Conservation (phyloP, 768 basidiomycete genomes). For the Hirschioporus abietinus region DNA sequence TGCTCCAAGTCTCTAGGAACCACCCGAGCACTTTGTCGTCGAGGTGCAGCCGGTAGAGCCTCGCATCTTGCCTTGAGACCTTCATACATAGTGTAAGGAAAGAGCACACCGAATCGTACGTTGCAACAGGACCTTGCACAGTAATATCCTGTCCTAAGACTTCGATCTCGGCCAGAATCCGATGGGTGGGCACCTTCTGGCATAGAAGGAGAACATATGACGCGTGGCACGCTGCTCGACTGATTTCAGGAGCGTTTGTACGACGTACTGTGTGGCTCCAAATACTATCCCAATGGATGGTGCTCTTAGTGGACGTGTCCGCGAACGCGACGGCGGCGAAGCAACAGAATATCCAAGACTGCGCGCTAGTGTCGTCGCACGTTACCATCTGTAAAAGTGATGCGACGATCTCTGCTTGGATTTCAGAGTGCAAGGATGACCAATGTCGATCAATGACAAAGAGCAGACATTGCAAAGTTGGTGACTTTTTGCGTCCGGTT, state of each 20-base stretch:
- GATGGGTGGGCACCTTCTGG: slow-evolving; percentile 41
- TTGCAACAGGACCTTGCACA: slow-evolving; percentile 83
- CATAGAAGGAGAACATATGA: slow-evolving; percentile 48
- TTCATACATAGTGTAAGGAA: slow-evolving; percentile 69
- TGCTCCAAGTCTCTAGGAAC: slow-evolving; percentile 69
- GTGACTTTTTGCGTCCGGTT: slow-evolving; percentile 29
- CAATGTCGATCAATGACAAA: slow-evolving; percentile 84
- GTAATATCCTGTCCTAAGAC: slow-evolving; percentile 76
- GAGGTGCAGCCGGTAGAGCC: slow-evolving; percentile 78
- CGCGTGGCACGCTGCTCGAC: slow-evolving; percentile 74
- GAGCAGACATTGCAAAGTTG: slow-evolving; percentile 69
- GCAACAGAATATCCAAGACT: slow-evolving; percentile 84
- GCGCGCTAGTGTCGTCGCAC: slow-evolving; percentile 56
- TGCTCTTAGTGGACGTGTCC: slow-evolving; percentile 23
- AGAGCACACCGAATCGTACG: slow-evolving; percentile 85
- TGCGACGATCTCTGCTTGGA: slow-evolving; percentile 52
- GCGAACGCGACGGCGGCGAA: slow-evolving; percentile 65
- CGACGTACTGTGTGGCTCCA: slow-evolving; percentile 84
- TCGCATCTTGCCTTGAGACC: slow-evolving; percentile 74
- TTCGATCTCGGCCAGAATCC: slow-evolving; percentile 70
- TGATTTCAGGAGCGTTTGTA: slow-evolving; percentile 58
- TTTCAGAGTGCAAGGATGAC: slow-evolving; percentile 49
- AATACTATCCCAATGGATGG: slow-evolving; percentile 58
- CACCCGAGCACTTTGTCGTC: slow-evolving; percentile 83
- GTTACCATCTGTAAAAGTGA: slow-evolving; percentile 57